phyloP scores from a whole-genome alignment of 495 filamentous ascomycete genomes.

The Xylaria grammica region DNA sequence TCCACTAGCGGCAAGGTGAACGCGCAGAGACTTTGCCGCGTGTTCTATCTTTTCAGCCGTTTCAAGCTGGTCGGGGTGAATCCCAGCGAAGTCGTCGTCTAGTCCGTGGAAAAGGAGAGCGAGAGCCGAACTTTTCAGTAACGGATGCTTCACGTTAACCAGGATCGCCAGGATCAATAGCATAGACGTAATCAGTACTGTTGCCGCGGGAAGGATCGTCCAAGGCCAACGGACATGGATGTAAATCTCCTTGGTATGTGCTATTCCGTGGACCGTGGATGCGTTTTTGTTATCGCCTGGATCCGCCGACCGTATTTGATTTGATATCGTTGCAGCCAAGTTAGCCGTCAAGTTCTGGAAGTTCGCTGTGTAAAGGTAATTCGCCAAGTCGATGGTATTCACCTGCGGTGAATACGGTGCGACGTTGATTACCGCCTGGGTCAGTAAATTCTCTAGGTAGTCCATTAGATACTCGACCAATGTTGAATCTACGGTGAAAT shows the following conservation, averaged over 20 bases:
- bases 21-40: conserved; percentile 2
- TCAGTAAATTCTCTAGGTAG: neutral
- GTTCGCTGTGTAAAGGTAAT: conserved; percentile 8
- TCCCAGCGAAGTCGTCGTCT: neutral
- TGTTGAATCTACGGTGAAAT: conserved; percentile 2
- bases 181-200: neutral
- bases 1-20: neutral
- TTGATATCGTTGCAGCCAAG: conserved; percentile 6
- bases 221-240: conserved; percentile 12
- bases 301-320: conserved; percentile 1
- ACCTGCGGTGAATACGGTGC: neutral
- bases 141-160: neutral
- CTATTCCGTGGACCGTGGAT: neutral
- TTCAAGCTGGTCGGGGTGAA: neutral
- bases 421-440: neutral
- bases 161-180: neutral
- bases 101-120: conserved; percentile 8
- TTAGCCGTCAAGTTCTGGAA: conserved; percentile 10
- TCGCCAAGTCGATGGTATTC: neutral
- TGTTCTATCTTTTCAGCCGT: neutral
- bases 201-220: neutral
- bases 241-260: conserved; percentile 8
- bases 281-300: conserved; percentile 17
- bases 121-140: conserved; percentile 9
- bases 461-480: neutral